These are phyloP conservation scores for Geotrichum aggregatum DNA, from an alignment of 1,139 yeast genomes.

Conservation along the genomic window DNA sequence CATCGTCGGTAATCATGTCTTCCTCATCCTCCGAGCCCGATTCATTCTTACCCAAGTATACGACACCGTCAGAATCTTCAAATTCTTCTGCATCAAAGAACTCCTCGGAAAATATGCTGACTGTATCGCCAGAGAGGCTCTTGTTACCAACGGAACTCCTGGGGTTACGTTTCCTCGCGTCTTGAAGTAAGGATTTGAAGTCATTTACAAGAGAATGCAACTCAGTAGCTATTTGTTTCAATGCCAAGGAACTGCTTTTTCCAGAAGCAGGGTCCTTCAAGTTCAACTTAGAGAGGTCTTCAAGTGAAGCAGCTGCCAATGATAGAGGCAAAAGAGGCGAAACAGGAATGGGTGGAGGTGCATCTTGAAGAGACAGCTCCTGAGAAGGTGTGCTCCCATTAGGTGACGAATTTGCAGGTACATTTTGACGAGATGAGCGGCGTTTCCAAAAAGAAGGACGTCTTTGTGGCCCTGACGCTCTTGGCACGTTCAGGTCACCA, in stretches of 20 bases:
- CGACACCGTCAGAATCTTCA: constrained; percentile 33
- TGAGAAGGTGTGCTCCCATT: background rate
- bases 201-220: background rate
- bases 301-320: background rate
- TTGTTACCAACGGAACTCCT: background rate
- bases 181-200: background rate
- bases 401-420: background rate
- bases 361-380: background rate
- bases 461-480: constrained; percentile 9
- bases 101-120: constrained; percentile 44
- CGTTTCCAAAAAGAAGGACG: constrained; percentile 20
- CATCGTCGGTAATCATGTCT: constrained; percentile 21
- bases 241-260: background rate
- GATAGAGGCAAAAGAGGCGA: constrained; percentile 2
- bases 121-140: constrained; percentile 5
- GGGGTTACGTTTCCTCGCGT: background rate
- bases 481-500: background rate
- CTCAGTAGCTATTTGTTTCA: constrained; percentile 2
- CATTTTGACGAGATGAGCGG: constrained; percentile 2
- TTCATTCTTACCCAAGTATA: constrained; percentile 32
- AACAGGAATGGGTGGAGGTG: constrained; percentile 5
- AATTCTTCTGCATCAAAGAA: constrained; percentile 66
- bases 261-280: background rate
- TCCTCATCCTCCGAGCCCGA: constrained; percentile 24
- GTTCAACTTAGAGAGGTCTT: background rate